Evolutionary conservation across 2,329 filamentous ascomycete species (phyloP).

Genomic region (Zymoseptoria ardabiliae): DNA sequence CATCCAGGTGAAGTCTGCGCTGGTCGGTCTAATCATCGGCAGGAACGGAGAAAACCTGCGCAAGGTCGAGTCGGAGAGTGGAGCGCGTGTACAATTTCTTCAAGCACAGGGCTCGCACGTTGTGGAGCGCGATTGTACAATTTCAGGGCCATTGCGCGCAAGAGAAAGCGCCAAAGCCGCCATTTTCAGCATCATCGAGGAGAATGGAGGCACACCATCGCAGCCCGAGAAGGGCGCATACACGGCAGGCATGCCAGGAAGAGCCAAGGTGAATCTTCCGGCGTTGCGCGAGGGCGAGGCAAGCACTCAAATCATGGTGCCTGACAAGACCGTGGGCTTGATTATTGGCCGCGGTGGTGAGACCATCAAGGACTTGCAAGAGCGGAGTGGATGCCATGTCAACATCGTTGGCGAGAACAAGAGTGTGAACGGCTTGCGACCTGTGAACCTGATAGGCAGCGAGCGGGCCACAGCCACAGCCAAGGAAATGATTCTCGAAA

Average conservation of each 20-base stretch:
- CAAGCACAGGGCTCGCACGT: slow-evolving; percentile 65
- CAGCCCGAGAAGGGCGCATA: slow-evolving; percentile 29
- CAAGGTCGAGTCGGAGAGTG: slow-evolving; percentile 74
- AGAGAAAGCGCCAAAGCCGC: slow-evolving; percentile 72
- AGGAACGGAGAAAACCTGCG: slow-evolving; percentile 82
- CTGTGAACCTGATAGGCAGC: slow-evolving; percentile 82
- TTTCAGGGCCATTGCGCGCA: slow-evolving; percentile 64
- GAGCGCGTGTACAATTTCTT: slow-evolving; percentile 81
- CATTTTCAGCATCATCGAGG: slow-evolving; percentile 82
- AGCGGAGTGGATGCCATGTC: slow-evolving; percentile 87
- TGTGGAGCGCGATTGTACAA: slow-evolving; percentile 74
- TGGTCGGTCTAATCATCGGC: slow-evolving; percentile 86
- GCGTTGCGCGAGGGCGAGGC: slow-evolving; percentile 71
- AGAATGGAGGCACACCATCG: slow-evolving; percentile 57
- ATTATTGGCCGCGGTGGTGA: slow-evolving; percentile 93
- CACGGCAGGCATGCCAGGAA: slow-evolving; percentile 29
- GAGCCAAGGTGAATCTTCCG: slow-evolving; percentile 34
- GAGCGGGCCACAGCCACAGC: slow-evolving; percentile 66
- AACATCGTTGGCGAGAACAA: slow-evolving; percentile 93
- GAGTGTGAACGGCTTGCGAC: slow-evolving; percentile 80
- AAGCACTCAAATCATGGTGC: slow-evolving; percentile 87
- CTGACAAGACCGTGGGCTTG: slow-evolving; percentile 82
- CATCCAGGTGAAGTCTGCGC: slow-evolving; percentile 76
- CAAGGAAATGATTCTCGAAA: slow-evolving; percentile 85
- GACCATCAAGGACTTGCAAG: slow-evolving; percentile 86